Conservation (phyloP, 805 yeast genomes). For the Diddensiella transvaalensis region DNA sequence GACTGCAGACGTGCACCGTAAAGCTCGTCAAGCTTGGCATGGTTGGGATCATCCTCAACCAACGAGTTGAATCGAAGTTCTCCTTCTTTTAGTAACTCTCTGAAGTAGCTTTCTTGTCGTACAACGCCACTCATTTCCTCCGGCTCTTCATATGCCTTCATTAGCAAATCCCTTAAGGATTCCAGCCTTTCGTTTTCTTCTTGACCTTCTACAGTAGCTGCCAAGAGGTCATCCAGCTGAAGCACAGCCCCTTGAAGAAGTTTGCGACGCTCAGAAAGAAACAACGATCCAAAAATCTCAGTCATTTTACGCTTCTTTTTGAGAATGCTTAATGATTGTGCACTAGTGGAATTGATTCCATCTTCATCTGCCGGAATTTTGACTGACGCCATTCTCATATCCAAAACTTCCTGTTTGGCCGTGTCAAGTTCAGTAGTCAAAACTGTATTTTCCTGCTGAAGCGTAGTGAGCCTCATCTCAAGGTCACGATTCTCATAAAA, state of each 20-base stretch:
- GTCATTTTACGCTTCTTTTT: conserved; percentile 8
- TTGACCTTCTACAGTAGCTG: neutral
- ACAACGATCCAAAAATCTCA: conserved; percentile 1
- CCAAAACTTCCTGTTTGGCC: conserved; percentile 12
- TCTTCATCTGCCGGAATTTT: neutral
- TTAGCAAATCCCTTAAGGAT: neutral
- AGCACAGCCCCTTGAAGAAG: neutral
- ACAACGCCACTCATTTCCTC: neutral
- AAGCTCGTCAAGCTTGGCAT: conserved; percentile 2
- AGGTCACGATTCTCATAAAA: conserved; percentile 25
- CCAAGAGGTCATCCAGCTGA: neutral
- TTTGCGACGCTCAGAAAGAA: neutral
- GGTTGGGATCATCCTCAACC: neutral
- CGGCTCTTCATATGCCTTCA: conserved; percentile 4
- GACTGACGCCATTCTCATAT: neutral
- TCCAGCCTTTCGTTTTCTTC: neutral
- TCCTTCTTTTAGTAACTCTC: conserved; percentile 2
- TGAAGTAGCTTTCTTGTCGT: neutral
- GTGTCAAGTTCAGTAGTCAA: conserved; percentile 16
- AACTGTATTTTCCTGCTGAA: conserved; percentile 21
- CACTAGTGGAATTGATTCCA: neutral
- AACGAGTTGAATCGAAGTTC: neutral
- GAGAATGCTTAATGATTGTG: neutral
- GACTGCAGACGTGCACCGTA: conserved; percentile 11
- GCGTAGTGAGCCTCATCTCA: conserved; percentile 17